phyloP scores from a whole-genome alignment of 2,329 filamentous ascomycete genomes.

The Teratosphaeriaceae sp. region DNA sequence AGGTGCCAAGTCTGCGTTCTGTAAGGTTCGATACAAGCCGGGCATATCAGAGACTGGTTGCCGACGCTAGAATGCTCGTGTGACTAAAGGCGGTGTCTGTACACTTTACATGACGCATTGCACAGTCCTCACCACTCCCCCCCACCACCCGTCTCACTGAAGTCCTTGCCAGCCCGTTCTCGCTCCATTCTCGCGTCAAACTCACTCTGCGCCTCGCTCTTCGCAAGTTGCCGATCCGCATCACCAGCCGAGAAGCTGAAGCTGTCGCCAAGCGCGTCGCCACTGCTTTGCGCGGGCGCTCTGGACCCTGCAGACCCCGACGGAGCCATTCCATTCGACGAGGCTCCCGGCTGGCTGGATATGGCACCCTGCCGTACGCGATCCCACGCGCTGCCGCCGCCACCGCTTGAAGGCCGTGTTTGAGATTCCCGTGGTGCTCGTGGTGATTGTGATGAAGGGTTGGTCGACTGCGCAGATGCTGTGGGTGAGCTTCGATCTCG shows the following conservation, averaged over 20 bases:
- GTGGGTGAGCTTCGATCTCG: constrained; percentile 1
- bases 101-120: neutral
- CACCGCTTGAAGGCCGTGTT: neutral
- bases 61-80: neutral
- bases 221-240: constrained; percentile 38
- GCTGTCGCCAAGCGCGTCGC: constrained; percentile 34
- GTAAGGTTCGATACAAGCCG: too few relatives aligned
- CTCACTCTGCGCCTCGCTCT: constrained; percentile 41
- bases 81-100: neutral
- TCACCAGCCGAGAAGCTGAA: constrained; percentile 40
- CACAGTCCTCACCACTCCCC: constrained; percentile 1
- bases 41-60: too few relatives aligned
- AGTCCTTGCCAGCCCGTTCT: constrained; percentile 43
- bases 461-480: neutral
- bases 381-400: constrained; percentile 41
- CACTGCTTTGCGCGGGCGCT: constrained; percentile 6
- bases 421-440: constrained; percentile 2
- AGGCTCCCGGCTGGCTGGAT: constrained; percentile 9
- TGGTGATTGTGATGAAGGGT: neutral
- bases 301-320: constrained; percentile 11
- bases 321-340: constrained; percentile 6
- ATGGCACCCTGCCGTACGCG: constrained; percentile 32
- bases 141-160: constrained; percentile 19
- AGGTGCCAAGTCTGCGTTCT: too few relatives aligned
- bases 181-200: constrained; percentile 45